Evolutionary conservation across 352 stramenopile species (phyloP).

Genomic region (Pythium dissimile): DNA sequence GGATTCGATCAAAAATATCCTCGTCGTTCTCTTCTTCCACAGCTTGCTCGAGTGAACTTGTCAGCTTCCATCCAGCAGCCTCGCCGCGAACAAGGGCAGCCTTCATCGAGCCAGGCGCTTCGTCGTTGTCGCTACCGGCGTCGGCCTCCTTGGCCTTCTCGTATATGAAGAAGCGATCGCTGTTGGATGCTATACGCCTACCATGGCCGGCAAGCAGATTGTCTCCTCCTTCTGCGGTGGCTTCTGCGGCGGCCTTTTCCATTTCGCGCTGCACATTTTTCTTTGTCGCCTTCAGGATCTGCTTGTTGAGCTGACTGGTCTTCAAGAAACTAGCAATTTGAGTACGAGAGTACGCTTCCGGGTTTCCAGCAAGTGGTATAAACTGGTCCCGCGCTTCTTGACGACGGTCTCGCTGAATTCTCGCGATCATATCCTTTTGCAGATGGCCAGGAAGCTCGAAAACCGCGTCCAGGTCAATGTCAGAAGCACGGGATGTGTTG

Average conservation of each 20-base stretch:
- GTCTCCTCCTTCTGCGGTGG: slow-evolving; percentile 1
- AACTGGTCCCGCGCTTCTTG: slow-evolving; percentile 93
- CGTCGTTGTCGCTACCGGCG: slow-evolving; percentile 16
- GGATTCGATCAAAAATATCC: slow-evolving; percentile 21
- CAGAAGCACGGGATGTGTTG: slow-evolving; percentile 48
- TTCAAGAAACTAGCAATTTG: slow-evolving; percentile 96
- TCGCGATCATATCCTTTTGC: slow-evolving; percentile 91
- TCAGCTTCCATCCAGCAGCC: neutral
- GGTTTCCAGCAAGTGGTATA: slow-evolving; percentile 93
- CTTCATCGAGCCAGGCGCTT: neutral
- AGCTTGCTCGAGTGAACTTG: neutral
- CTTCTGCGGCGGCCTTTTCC: slow-evolving; percentile 26
- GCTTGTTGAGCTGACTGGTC: slow-evolving; percentile 87
- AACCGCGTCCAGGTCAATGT: slow-evolving; percentile 85
- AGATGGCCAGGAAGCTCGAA: slow-evolving; percentile 84
- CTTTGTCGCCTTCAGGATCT: slow-evolving; percentile 52
- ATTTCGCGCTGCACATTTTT: slow-evolving; percentile 58
- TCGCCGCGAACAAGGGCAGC: neutral
- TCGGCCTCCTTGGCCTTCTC: slow-evolving; percentile 29
- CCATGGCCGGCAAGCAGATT: slow-evolving; percentile 29
- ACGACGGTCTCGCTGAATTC: slow-evolving; percentile 84
- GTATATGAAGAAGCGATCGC: slow-evolving; percentile 73
- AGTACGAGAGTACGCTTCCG: slow-evolving; percentile 92
- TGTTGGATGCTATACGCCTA: slow-evolving; percentile 78
- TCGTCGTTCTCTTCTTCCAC: slow-evolving; percentile 15